A percentile compares a stretch with the other conserved stretches of the same genome.
These are phyloP conservation scores for Artemisia annua DNA, from an alignment of 129 eudicot genomes.

Conservation along the genomic window DNA sequence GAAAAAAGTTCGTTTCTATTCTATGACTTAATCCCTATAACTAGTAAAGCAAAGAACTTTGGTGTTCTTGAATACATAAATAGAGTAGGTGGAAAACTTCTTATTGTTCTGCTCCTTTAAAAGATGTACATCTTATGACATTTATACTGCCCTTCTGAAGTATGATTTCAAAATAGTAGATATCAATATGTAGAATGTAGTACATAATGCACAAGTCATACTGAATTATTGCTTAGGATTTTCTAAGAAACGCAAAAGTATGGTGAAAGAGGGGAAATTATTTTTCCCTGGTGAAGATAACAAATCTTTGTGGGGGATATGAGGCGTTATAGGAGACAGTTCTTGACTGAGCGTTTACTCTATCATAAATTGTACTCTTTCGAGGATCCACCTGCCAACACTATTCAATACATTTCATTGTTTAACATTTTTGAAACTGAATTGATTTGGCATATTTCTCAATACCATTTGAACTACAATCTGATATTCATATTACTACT, in stretches of 20 bases:
- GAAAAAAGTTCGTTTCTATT: no score
- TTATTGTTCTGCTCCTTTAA: no score
- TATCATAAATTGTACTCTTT: constrained; percentile 23
- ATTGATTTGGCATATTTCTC: constrained; percentile 30
- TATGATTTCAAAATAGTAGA: neutral
- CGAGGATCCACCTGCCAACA: constrained; percentile 27
- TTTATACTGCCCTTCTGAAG: neutral
- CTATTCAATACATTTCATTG: constrained; percentile 25
- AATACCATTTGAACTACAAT: neutral
- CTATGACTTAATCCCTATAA: no score
- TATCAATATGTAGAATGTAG: neutral
- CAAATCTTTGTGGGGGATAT: constrained; percentile 23
- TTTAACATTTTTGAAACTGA: constrained; percentile 21
- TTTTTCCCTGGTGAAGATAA: neutral
- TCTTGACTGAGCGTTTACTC: constrained; percentile 21
- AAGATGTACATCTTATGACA: neutral
- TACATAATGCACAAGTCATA: neutral
- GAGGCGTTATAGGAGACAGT: constrained; percentile 29
- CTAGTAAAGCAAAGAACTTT: neutral
- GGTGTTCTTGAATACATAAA: no score
- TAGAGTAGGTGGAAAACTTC: no score
- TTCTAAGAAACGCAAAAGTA: neutral
- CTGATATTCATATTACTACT: constrained; percentile 2
- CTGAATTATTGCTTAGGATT: no score
- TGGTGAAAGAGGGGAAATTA: neutral